Evolutionary conservation across 208 protist species (phyloP), one percentile per base, ranked within the genome.

Genomic region (Kentomonas sorsogonicus): DNA sequence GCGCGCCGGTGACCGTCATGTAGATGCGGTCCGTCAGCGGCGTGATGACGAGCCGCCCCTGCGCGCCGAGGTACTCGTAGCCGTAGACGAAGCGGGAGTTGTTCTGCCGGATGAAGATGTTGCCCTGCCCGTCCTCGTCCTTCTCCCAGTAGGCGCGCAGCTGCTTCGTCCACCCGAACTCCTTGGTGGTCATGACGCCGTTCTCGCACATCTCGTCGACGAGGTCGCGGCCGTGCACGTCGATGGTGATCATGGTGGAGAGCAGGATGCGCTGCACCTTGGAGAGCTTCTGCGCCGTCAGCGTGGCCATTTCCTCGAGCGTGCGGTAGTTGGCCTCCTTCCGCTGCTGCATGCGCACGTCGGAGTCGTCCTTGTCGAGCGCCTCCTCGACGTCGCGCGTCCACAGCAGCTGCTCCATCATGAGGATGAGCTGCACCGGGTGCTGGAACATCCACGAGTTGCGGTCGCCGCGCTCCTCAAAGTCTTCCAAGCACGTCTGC

Each of bases 21-120:
- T 99, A 99, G 72, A 98, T 98, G 52, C 95, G 91, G 75, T 98
- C 96, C 0, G 98, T 99, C 22, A 99, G 85, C 10, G 97, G 97
- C 5, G 97, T 99, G 57, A 98, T 98, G 47, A 99, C 98, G 22
- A 99, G 86, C 27, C 98, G 88, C 15, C 90, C 86, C 40, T 96
- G 85, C 20, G 89, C 87, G 26, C 98, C 98, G 29, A 98, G 86
- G 72, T 99, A 99, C 76, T 99, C 98, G 71, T 99, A 99, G 27
- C 96, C 97, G 81, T 98, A 99, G 18, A 87, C 77, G 69, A 99
- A 98, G 7, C 77, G 66, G 43, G 95, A 92, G 74, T 98, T 98
- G 79, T 95, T 96, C 83, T 98, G 94, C 9, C 88, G 72, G 29
- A 98, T 94, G 56, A 98, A 93, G 25, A 94, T 87, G 57, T 98